Evolutionary conservation across 139 green algal genomes (phyloP).

Genomic region (Medakamo hakoo): DNA sequence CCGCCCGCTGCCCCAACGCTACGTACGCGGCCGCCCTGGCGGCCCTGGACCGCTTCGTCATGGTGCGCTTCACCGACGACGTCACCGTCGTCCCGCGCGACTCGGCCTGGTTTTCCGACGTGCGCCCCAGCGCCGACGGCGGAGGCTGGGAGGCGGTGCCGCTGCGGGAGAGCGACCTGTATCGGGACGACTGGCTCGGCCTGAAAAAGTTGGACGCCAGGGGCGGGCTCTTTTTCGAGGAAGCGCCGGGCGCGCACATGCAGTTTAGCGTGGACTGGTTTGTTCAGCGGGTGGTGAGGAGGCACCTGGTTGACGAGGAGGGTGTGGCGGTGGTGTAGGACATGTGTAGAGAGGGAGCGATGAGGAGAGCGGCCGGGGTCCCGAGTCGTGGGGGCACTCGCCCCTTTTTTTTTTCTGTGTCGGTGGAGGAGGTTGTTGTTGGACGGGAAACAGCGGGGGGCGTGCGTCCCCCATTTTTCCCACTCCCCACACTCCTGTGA

Average conservation of each 20-base stretch:
- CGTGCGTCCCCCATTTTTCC: too few species aligned
- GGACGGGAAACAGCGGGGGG: too few species aligned
- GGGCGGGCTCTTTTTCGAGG: conserved; percentile 24
- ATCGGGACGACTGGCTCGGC: conserved; percentile 46
- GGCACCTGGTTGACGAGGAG: conserved; percentile 24
- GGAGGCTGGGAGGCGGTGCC: background rate
- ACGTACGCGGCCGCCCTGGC: conserved; percentile 55
- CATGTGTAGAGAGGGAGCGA: too few species aligned
- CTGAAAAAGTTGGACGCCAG: conserved; percentile 43
- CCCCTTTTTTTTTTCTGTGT: too few species aligned
- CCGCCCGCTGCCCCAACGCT: too few species aligned
- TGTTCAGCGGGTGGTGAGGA: conserved; percentile 24
- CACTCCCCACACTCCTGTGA: too few species aligned
- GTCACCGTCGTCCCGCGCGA: conserved; percentile 29
- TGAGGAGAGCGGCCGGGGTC: too few species aligned
- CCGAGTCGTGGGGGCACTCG: too few species aligned
- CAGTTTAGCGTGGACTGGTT: conserved; percentile 68
- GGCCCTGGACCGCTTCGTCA: conserved; percentile 47
- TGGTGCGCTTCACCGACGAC: conserved; percentile 64
- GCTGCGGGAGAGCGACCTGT: conserved; percentile 20
- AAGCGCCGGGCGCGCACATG: conserved; percentile 49
- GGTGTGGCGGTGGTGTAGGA: too few species aligned
- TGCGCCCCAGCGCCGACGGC: too few species aligned
- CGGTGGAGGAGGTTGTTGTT: too few species aligned
- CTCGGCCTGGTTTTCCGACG: conserved; percentile 11